Base-by-base conservation (phyloP, 2,329 filamentous ascomycete species). In the Fonsecaea pedrosoi region DNA sequence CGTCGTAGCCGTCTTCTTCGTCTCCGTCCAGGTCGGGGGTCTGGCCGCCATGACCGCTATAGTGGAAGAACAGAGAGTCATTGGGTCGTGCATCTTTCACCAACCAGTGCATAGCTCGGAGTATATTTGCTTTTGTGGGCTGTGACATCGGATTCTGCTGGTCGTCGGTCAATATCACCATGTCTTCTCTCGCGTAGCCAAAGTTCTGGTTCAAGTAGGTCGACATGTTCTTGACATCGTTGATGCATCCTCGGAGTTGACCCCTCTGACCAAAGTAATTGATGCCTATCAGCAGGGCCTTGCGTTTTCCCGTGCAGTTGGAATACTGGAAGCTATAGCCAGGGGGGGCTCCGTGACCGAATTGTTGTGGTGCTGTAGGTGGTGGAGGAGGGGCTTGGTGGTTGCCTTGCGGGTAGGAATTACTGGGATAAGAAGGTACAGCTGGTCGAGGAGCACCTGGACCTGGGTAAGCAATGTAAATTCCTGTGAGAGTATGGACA, bases 141-240 rank as follows among this genome's bases (percentile, higher is more conserved):
- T 97, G 92, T 80, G 92, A 96, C 91, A 97, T 96, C 32, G 92
- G 92, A 74, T 97, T 97, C 78, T 97, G 92, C 81, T 97, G 94
- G 77, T 98, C 94, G 76, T 98, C 94, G 45, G 94, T 97, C 77
- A 98, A 85, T 69, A 95, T 89, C 21, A 98, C 94, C 94, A 98
- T 98, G 76, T 98, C 94, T 79, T 97, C 94, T 66, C 93, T 85
- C 80, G 92, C 93, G 79, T 98, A 98, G 35, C 91, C 91, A 78
- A 96, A 97, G 75, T 92, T 89, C 78, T 94, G 88, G 70, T 92
- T 92, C 66, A 98, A 83, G 77, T 97, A 98, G 58, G 86, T 86
- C 25, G 93, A 96, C 92, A 98, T 96, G 82, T 97, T 97, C 80
- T 94, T 92, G 53, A 97, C 94, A 77, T 98, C 94, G 77, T 98